phyloP scores from a whole-genome alignment of 257 asterid species.

The Eustoma russellianum region DNA sequence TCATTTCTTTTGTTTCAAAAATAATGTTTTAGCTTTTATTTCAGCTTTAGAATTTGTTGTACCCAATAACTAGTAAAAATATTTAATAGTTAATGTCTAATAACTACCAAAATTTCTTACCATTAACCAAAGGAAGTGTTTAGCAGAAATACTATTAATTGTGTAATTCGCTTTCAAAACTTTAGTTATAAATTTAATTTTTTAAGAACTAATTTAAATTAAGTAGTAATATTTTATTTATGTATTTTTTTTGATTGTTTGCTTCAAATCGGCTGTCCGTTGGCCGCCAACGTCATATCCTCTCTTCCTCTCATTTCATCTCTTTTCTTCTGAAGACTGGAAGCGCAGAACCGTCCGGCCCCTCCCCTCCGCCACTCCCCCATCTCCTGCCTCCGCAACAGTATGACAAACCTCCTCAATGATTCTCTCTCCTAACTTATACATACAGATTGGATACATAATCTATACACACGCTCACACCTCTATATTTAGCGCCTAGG shows the following conservation, averaged over 20 bases:
- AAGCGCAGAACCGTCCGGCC: background rate
- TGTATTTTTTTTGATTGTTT: background rate
- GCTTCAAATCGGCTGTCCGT: conserved; percentile 9
- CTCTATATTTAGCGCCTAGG: conserved; percentile 3
- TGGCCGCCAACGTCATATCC: conserved; percentile 29
- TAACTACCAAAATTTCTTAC: too few species aligned
- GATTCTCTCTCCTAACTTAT: conserved; percentile 10
- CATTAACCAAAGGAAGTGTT: too few species aligned
- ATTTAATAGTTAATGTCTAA: too few species aligned
- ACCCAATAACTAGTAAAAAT: too few species aligned
- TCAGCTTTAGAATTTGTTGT: too few species aligned
- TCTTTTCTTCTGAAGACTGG: background rate
- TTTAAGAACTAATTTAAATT: too few species aligned
- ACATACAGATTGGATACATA: conserved; percentile 9
- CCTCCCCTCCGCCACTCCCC: conserved; percentile 1
- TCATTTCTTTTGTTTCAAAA: too few species aligned
- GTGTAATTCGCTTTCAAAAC: too few species aligned
- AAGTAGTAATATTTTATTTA: background rate
- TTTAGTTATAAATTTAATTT: too few species aligned
- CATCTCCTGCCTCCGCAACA: too few species aligned
- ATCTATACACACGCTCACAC: conserved; percentile 1
- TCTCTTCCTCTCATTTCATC: conserved; percentile 15
- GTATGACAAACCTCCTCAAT: background rate
- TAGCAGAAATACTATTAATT: too few species aligned
- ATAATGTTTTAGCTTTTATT: too few species aligned